Evolutionary conservation across 768 basidiomycete species (phyloP).

Genomic region (Macrocybe gigantea): DNA sequence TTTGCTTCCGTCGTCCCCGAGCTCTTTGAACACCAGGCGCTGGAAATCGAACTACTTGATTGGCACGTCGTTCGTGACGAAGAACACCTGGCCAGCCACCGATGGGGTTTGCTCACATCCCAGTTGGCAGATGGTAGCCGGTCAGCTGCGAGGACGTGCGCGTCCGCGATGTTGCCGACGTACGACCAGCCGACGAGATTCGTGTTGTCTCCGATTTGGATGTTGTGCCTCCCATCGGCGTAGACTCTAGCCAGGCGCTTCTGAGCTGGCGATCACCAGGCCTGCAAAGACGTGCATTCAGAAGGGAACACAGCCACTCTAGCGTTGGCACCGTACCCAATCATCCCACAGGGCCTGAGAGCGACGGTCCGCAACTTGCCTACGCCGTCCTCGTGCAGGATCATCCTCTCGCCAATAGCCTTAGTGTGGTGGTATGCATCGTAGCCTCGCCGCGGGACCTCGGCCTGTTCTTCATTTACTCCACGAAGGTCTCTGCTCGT

Average conservation of each 20-base stretch:
- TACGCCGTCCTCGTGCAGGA: constrained; percentile 40
- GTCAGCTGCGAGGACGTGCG: constrained; percentile 43
- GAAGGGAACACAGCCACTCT: constrained; percentile 3
- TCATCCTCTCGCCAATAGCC: constrained; percentile 42
- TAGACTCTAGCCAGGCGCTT: no score
- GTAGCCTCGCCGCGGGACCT: constrained; percentile 29
- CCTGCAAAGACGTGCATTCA: neutral
- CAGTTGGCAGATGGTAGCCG: constrained; percentile 4
- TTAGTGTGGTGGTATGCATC: constrained; percentile 53
- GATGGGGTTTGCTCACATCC: neutral
- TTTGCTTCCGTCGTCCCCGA: constrained; percentile 17
- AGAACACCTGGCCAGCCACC: constrained; percentile 51
- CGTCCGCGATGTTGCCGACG: constrained; percentile 52
- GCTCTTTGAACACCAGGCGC: constrained; percentile 33
- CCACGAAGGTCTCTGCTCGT: constrained; percentile 37
- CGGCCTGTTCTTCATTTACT: constrained; percentile 43
- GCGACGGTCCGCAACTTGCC: constrained; percentile 41
- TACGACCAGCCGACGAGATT: constrained; percentile 54
- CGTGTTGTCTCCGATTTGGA: constrained; percentile 43
- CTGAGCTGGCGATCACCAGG: no score
- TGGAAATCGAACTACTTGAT: constrained; percentile 47
- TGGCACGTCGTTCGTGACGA: constrained; percentile 54
- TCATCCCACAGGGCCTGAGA: constrained; percentile 50
- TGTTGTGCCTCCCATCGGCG: neutral
- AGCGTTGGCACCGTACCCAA: constrained; percentile 30